Evolutionary conservation across 192 early-diverging fungal species (phyloP).

Genomic region (Gaertneriomyces semiglobifer): DNA sequence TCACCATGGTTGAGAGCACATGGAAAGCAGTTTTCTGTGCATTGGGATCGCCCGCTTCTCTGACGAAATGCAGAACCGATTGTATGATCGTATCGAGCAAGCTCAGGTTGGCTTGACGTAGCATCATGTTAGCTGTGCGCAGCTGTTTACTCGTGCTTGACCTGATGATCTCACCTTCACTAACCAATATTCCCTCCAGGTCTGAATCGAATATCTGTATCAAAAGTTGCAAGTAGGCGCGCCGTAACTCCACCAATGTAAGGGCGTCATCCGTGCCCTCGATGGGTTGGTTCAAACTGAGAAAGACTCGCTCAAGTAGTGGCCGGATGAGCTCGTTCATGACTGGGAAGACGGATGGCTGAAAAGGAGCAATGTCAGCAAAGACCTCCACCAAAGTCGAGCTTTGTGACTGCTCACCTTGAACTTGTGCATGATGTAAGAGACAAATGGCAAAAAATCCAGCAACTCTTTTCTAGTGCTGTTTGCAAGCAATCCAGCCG

Average conservation of each 20-base stretch:
- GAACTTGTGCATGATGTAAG: conserved; percentile 84
- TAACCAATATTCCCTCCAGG: conserved; percentile 72
- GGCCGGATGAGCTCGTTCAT: conserved; percentile 76
- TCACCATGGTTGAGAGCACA: conserved; percentile 64
- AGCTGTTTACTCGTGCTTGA: not conserved
- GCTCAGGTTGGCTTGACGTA: conserved; percentile 52
- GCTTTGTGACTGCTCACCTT: conserved; percentile 51
- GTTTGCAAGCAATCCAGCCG: conserved; percentile 65
- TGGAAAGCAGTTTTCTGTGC: conserved; percentile 67
- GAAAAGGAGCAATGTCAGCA: conserved; percentile 8
- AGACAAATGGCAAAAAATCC: conserved; percentile 83
- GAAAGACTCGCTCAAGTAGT: conserved; percentile 76
- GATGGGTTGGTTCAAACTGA: conserved; percentile 76
- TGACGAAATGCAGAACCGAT: conserved; percentile 63
- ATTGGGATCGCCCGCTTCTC: conserved; percentile 58
- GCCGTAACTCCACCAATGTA: conserved; percentile 71
- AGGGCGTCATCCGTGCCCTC: conserved; percentile 84
- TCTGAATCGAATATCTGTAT: conserved; percentile 75
- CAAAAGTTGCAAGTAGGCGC: conserved; percentile 78
- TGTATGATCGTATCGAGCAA: conserved; percentile 62
- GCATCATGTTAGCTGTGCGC: not conserved
- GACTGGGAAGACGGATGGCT: conserved; percentile 62
- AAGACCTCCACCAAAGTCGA: not conserved
- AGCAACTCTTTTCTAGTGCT: conserved; percentile 74
- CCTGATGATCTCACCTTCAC: conserved; percentile 52